Base-by-base conservation (phyloP, 2,329 filamentous ascomycete species). In the Cordyceps cateniannulata region DNA sequence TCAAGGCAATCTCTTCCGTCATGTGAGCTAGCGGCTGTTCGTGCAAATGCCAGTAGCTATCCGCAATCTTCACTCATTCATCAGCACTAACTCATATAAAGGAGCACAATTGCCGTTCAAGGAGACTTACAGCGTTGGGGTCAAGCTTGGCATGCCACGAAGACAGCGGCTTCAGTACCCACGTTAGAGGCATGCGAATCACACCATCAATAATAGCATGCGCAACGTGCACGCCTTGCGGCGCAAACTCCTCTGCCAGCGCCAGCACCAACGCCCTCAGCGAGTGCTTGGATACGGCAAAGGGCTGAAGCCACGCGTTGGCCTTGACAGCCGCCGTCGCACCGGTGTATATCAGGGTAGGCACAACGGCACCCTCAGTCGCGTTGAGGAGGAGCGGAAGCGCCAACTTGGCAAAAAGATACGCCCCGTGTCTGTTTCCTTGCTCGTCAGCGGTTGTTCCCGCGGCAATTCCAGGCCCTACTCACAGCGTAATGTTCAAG, bases 221-320 rank as follows among this genome's bases (percentile, higher is more conserved):
- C 20, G 60, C 60, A 29, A 62, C 60, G 20, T 62, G 60, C 22
- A 62, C 60, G 2, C 60, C 60, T 3, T 62, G 53, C 16, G 60
- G 60, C 48, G 20, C 54, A 53, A 62, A 62, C 42, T 62, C 60
- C 3, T 62, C 40, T 1, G 40, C 38, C 10, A 62, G 49, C 6
- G 48, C 22, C 24, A 52, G 20, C 9, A 51, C 47, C 8, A 58
- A 48, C 2, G 53, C 60, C 3, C 60, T 40, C 22, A 62, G 48
- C 22, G 60, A 32, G 29, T 62, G 60, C 47, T 62, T 62, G 29
- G 54, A 50, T 3, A 59, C 49, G 12, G 48, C 32, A 35, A 62
- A 62, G 8, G 60, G 60, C 40, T 62, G 60, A 40, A 62, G 6
- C 60, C 60, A 62, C 4, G 60, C 54, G n/a, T 62, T 62, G n/a